phyloP scores from a whole-genome alignment of 2,329 filamentous ascomycete species.

The Cryoendolithus antarcticus region DNA sequence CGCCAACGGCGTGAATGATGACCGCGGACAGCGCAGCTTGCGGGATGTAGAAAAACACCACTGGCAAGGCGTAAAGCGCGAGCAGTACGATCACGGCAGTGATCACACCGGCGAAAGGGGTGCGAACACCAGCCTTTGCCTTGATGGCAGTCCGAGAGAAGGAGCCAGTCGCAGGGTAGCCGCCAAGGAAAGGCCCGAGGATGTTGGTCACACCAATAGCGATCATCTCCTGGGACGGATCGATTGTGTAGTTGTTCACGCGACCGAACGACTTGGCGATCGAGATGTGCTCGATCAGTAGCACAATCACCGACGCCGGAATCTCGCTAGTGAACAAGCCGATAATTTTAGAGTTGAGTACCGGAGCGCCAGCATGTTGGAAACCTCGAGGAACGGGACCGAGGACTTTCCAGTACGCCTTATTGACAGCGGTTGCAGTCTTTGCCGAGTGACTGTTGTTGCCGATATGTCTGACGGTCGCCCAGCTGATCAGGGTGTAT shows the following conservation, averaged over 20 bases:
- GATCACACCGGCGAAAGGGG: conserved; percentile 79
- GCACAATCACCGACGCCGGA: conserved; percentile 80
- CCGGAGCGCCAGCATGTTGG: conserved; percentile 62
- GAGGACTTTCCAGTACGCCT: conserved; percentile 56
- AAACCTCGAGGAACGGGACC: conserved; percentile 75
- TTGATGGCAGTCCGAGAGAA: conserved; percentile 96
- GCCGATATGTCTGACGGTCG: conserved; percentile 57
- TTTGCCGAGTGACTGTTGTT: conserved; percentile 10
- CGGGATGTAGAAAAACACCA: conserved; percentile 90
- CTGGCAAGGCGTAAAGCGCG: conserved; percentile 77
- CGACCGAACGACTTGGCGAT: conserved; percentile 95
- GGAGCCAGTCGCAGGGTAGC: conserved; percentile 84
- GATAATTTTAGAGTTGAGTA: conserved; percentile 54
- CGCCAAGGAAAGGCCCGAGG: conserved; percentile 81
- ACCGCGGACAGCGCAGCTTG: conserved; percentile 69
- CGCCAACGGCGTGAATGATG: conserved; percentile 91
- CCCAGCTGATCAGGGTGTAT: conserved; percentile 82
- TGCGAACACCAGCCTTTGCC: conserved; percentile 88
- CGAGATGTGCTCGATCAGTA: conserved; percentile 91
- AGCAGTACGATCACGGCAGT: conserved; percentile 76
- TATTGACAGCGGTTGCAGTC: conserved; percentile 21
- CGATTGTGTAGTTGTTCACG: conserved; percentile 90
- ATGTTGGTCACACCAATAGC: conserved; percentile 87
- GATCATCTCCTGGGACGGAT: conserved; percentile 91
- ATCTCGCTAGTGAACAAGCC: conserved; percentile 57